These are phyloP conservation scores for Phytophthora nicotianae DNA, from an alignment of 352 stramenopile species.

Conservation along the genomic window DNA sequence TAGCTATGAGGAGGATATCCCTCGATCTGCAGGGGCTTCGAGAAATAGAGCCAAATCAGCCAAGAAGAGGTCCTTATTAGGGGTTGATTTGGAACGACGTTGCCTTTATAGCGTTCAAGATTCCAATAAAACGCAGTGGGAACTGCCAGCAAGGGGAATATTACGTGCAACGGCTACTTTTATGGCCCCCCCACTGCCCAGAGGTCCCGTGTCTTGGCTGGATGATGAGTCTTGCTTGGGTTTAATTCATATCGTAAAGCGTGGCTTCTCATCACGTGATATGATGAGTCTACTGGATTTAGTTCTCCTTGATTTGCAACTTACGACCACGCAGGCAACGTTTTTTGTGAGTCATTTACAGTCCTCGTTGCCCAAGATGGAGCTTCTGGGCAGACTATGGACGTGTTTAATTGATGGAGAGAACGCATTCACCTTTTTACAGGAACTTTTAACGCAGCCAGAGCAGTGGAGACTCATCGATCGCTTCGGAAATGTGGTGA, in stretches of 20 bases:
- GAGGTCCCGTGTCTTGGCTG: constrained; percentile 26
- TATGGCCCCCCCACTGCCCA: constrained; percentile 41
- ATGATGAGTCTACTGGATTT: constrained; percentile 53
- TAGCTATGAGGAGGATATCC: constrained; percentile 38
- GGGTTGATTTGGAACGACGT: constrained; percentile 35
- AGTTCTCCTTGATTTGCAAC: constrained; percentile 54
- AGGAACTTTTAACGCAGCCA: constrained; percentile 37
- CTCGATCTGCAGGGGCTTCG: constrained; percentile 6
- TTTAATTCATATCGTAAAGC: constrained; percentile 55
- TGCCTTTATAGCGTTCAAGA: constrained; percentile 40
- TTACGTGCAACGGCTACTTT: constrained; percentile 51
- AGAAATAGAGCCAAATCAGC: constrained; percentile 29
- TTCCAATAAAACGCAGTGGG: constrained; percentile 38
- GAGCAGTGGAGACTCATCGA: constrained; percentile 70
- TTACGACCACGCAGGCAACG: constrained; percentile 45
- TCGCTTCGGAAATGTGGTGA: constrained; percentile 41
- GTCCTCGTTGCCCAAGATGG: constrained; percentile 46
- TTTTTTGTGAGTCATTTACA: constrained; percentile 52
- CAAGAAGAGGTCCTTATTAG: constrained; percentile 32
- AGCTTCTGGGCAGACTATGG: constrained; percentile 64
- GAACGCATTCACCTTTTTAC: constrained; percentile 53
- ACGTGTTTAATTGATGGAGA: constrained; percentile 62
- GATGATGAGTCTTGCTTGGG: constrained; percentile 38
- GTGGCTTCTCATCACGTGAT: constrained; percentile 57
- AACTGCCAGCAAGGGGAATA: constrained; percentile 40